Evolutionary conservation across 257 asterid species (phyloP).

Genomic region (Echites panduratus): DNA sequence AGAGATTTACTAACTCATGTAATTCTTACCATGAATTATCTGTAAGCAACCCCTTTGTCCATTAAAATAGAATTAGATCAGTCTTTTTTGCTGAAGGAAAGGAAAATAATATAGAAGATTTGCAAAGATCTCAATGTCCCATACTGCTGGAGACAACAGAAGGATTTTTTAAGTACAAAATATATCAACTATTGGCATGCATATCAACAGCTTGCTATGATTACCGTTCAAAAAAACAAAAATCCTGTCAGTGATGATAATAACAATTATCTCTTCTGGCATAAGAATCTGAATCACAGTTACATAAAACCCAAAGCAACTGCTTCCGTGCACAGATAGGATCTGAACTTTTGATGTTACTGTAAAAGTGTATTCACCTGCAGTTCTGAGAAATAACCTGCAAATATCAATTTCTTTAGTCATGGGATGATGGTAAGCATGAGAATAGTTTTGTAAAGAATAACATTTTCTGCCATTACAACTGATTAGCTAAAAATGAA

Average conservation of each 20-base stretch:
- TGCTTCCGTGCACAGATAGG: not conserved
- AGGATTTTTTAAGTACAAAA: not conserved
- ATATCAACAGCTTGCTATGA: not conserved
- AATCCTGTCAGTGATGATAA: not conserved
- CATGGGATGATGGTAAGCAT: not conserved
- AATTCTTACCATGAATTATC: no score
- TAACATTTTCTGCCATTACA: not conserved
- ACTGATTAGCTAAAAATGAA: not conserved
- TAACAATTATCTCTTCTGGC: not conserved
- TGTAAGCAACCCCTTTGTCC: no score
- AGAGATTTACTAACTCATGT: no score
- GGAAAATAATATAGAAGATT: no score
- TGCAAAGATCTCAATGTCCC: not conserved
- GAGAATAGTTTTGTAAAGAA: not conserved
- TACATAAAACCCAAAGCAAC: not conserved
- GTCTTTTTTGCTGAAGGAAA: no score
- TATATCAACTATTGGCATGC: not conserved
- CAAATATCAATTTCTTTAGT: not conserved
- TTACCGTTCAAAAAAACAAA: not conserved
- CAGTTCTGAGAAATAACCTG: conserved; percentile 18
- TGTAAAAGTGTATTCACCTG: not conserved
- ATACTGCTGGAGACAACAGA: not conserved
- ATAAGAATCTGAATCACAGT: not conserved
- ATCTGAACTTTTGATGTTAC: not conserved
- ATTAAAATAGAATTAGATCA: no score